A percentile compares a stretch with the other conserved stretches of the same genome.
Conservation (phyloP, 305 asterid genomes). For the Fraxinus sp. region DNA sequence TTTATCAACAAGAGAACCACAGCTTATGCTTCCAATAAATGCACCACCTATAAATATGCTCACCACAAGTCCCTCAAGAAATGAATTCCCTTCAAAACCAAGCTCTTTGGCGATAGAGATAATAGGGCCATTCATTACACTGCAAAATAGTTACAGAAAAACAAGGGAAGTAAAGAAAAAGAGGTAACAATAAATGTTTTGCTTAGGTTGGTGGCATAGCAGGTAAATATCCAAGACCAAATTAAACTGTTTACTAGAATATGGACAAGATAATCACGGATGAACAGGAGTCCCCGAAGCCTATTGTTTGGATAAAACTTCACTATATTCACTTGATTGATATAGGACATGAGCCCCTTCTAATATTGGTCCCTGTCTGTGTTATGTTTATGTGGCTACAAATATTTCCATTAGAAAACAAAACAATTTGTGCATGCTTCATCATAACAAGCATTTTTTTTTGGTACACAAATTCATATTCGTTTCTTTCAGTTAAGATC, state of each 20-base stretch:
- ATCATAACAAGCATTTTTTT: not conserved
- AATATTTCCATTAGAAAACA: not conserved
- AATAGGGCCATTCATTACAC: slow-evolving; percentile 92
- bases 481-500: not conserved
- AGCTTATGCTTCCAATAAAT: slow-evolving; percentile 70
- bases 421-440: not conserved
- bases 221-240: not conserved
- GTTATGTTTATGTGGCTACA: not conserved
- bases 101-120: slow-evolving; percentile 77
- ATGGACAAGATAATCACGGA: not conserved
- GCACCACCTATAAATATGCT: slow-evolving; percentile 90
- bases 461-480: not conserved
- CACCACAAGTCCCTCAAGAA: slow-evolving; percentile 85
- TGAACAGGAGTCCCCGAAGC: not conserved
- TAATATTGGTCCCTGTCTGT: not conserved
- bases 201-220: not conserved
- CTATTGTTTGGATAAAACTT: not conserved
- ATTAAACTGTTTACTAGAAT: not conserved
- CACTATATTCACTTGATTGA: not conserved
- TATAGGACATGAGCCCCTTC: not conserved
- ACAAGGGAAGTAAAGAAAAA: not conserved
- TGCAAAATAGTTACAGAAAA: slow-evolving; percentile 28
- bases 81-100: slow-evolving; percentile 74
- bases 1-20: slow-evolving; percentile 70
- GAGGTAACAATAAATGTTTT: not conserved